phyloP scores from a whole-genome alignment of 2,329 filamentous ascomycete species.

The Scolecobasidium constrictum region DNA sequence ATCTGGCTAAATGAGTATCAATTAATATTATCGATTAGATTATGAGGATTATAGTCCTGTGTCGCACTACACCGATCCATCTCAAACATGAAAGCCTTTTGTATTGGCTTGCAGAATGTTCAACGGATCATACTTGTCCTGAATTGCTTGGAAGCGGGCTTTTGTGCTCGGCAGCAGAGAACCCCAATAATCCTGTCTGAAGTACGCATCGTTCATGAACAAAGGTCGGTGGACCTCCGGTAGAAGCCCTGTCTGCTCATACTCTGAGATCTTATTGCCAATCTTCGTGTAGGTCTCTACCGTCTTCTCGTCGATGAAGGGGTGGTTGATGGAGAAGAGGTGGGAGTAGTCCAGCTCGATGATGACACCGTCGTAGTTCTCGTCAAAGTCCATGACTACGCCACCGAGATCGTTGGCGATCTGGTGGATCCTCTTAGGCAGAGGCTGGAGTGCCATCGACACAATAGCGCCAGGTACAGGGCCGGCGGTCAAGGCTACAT shows the following conservation, averaged over 20 bases:
- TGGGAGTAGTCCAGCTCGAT: slow-evolving; percentile 36
- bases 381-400: slow-evolving; percentile 27
- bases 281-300: slow-evolving; percentile 27
- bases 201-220: slow-evolving; percentile 37
- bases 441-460: slow-evolving; percentile 24
- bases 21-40: no score
- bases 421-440: slow-evolving; percentile 13
- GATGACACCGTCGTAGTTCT: slow-evolving; percentile 30
- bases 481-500: slow-evolving; percentile 15
- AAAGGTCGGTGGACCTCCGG: slow-evolving; percentile 25
- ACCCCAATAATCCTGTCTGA: slow-evolving; percentile 33
- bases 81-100: slow-evolving; percentile 2
- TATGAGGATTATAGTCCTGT: no score
- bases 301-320: slow-evolving; percentile 27
- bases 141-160: slow-evolving; percentile 22
- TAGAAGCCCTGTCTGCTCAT: slow-evolving; percentile 13
- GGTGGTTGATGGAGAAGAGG: slow-evolving; percentile 21
- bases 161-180: slow-evolving; percentile 17
- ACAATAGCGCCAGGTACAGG: slow-evolving; percentile 21
- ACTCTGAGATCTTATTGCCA: slow-evolving; percentile 22
- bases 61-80: no score
- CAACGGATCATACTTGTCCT: slow-evolving; percentile 27
- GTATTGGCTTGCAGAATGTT: slow-evolving; percentile 28
- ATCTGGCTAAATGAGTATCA: no score
- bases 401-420: slow-evolving; percentile 6